These are phyloP conservation scores for Neurospora sp. DNA, from an alignment of 2,329 filamentous ascomycete genomes.

Conservation along the genomic window DNA sequence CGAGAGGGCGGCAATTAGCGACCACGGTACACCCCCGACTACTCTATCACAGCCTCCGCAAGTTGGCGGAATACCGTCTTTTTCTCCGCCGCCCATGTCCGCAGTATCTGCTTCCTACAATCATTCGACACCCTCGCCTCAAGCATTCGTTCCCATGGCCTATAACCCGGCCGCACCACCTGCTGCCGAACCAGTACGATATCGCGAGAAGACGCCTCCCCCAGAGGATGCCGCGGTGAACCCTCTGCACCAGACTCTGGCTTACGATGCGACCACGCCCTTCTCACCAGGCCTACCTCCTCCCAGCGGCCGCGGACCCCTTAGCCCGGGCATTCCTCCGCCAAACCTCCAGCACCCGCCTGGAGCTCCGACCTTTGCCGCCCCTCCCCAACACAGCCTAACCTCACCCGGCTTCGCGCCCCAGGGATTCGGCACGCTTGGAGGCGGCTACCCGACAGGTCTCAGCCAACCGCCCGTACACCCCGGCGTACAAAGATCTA, in stretches of 20 bases:
- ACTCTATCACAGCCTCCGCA: slow-evolving; percentile 8
- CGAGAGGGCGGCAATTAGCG: slow-evolving; percentile 60
- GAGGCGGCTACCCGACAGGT: slow-evolving; percentile 12
- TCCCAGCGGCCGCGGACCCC: slow-evolving; percentile 34
- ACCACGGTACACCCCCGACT: slow-evolving; percentile 34
- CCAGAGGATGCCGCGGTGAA: slow-evolving; percentile 56
- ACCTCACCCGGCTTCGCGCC: slow-evolving; percentile 31
- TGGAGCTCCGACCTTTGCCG: slow-evolving; percentile 30
- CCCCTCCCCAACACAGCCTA: slow-evolving; percentile 27
- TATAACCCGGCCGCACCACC: slow-evolving; percentile 75
- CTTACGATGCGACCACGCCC: slow-evolving; percentile 42
- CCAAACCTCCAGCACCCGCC: slow-evolving; percentile 29
- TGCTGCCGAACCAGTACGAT: slow-evolving; percentile 60
- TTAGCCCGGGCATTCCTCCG: slow-evolving; percentile 29
- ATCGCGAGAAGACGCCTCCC: slow-evolving; percentile 73
- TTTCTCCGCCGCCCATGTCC: slow-evolving; percentile 32
- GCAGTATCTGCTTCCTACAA: slow-evolving; percentile 19
- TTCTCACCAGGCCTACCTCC: slow-evolving; percentile 44
- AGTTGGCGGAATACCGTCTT: slow-evolving; percentile 22
- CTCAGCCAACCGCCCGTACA: slow-evolving; percentile 24
- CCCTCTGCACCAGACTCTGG: slow-evolving; percentile 48
- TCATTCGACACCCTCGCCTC: slow-evolving; percentile 22
- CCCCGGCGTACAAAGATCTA: slow-evolving; percentile 36
- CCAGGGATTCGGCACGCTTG: slow-evolving; percentile 29
- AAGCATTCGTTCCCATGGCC: slow-evolving; percentile 51